These are phyloP conservation scores for Botrytis pseudocinerea DNA, from an alignment of 2,329 filamentous ascomycete genomes.

Conservation along the genomic window DNA sequence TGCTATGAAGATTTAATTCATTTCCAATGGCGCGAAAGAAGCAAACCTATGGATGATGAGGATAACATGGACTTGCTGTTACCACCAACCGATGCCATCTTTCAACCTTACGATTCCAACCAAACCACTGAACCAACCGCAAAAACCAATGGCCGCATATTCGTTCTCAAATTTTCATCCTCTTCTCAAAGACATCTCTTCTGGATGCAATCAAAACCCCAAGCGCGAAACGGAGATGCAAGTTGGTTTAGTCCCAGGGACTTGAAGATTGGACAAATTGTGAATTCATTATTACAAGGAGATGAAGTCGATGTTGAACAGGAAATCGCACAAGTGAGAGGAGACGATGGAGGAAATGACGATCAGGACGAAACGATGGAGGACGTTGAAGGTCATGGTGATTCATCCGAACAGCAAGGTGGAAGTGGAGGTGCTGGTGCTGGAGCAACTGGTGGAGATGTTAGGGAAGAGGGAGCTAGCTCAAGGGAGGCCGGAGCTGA, in stretches of 20 bases:
- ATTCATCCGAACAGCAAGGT: slow-evolving; percentile 57
- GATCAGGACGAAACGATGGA: slow-evolving; percentile 79
- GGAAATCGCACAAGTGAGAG: slow-evolving; percentile 67
- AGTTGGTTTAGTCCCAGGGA: slow-evolving; percentile 84
- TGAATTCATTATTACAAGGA: slow-evolving; percentile 81
- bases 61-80: slow-evolving; percentile 84
- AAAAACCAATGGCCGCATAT: slow-evolving; percentile 85
- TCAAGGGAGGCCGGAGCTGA: slow-evolving; percentile 92
- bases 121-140: slow-evolving; percentile 56
- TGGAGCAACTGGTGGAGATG: slow-evolving; percentile 85
- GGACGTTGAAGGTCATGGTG: slow-evolving; percentile 68
- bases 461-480: slow-evolving; percentile 84
- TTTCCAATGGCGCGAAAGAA: slow-evolving; percentile 93
- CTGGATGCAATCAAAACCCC: slow-evolving; percentile 92
- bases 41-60: slow-evolving; percentile 66
- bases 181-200: slow-evolving; percentile 91
- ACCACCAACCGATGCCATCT: slow-evolving; percentile 86
- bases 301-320: slow-evolving; percentile 79
- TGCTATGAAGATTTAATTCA: slow-evolving; percentile 73
- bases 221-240: slow-evolving; percentile 66
- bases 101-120: slow-evolving; percentile 79
- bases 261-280: slow-evolving; percentile 82
- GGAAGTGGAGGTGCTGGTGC: slow-evolving; percentile 79
- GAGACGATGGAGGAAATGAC: slow-evolving; percentile 52
- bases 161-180: slow-evolving; percentile 88